A percentile compares a stretch with the other conserved stretches of the same genome.
These are phyloP conservation scores for Sicyos edulis DNA, from an alignment of 306 rosid genomes.

Conservation along the genomic window DNA sequence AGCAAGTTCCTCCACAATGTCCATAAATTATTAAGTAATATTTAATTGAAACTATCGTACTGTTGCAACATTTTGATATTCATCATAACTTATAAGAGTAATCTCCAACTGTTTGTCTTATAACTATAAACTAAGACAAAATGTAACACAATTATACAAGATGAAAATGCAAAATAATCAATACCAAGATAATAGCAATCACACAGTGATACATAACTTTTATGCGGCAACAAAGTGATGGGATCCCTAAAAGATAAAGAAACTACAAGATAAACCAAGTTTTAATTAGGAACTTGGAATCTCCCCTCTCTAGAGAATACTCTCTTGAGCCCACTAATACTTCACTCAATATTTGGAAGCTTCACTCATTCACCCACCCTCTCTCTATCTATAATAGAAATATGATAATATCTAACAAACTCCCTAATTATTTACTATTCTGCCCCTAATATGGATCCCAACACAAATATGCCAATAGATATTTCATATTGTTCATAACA, in stretches of 20 bases:
- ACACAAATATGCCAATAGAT: neutral
- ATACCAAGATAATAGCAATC: neutral
- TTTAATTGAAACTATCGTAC: neutral
- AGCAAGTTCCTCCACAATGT: conserved; percentile 1
- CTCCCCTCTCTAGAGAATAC: no score
- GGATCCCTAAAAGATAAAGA: no score
- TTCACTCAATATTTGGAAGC: no score
- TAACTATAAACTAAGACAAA: neutral
- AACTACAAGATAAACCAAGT: no score
- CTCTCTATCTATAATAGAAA: no score
- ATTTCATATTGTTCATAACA: neutral
- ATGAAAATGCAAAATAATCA: neutral
- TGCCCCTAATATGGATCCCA: no score
- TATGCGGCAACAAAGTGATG: no score
- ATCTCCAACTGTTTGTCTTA: neutral
- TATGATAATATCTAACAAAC: no score
- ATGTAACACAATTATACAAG: neutral
- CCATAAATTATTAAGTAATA: neutral
- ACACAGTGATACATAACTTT: neutral
- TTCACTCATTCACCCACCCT: no score
- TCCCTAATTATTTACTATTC: no score
- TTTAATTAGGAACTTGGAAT: no score
- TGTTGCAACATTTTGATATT: neutral
- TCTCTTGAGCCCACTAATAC: no score
- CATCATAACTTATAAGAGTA: neutral